phyloP scores from a whole-genome alignment of 352 stramenopile genomes.

The Vaucheria bursata region DNA sequence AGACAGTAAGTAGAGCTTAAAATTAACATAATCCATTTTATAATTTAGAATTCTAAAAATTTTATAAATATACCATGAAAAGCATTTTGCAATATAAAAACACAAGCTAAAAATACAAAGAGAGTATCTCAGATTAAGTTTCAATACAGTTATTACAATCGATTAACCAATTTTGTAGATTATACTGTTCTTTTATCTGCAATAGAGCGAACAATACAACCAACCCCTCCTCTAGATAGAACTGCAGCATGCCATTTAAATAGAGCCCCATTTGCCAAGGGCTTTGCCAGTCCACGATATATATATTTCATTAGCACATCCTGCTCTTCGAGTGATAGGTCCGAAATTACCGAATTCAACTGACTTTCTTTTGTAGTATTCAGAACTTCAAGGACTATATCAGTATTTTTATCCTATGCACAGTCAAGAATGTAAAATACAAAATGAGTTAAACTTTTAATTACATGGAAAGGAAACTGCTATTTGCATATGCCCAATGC shows the following conservation, averaged over 20 bases:
- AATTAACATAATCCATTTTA: no score
- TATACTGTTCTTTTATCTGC: conserved; percentile 75
- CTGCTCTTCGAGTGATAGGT: conserved; percentile 59
- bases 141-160: no score
- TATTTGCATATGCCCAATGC: not conserved
- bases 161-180: no score
- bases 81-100: no score
- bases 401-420: conserved; percentile 29
- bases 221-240: conserved; percentile 63
- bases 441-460: not conserved
- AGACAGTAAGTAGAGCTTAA: no score
- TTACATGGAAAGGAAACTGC: not conserved
- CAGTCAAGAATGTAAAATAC: no score
- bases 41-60: no score
- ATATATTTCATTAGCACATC: conserved; percentile 79
- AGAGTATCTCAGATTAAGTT: no score
- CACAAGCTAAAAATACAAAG: no score
- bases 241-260: conserved; percentile 72
- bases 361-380: conserved; percentile 24
- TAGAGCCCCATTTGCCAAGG: conserved; percentile 65
- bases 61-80: no score
- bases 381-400: conserved; percentile 35
- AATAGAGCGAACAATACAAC: conserved; percentile 73
- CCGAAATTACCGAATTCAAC: conserved; percentile 55
- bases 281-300: conserved; percentile 62